These are phyloP conservation scores for Trichoderma aggressivum DNA, from an alignment of 2,329 filamentous ascomycete species.

Conservation along the genomic window DNA sequence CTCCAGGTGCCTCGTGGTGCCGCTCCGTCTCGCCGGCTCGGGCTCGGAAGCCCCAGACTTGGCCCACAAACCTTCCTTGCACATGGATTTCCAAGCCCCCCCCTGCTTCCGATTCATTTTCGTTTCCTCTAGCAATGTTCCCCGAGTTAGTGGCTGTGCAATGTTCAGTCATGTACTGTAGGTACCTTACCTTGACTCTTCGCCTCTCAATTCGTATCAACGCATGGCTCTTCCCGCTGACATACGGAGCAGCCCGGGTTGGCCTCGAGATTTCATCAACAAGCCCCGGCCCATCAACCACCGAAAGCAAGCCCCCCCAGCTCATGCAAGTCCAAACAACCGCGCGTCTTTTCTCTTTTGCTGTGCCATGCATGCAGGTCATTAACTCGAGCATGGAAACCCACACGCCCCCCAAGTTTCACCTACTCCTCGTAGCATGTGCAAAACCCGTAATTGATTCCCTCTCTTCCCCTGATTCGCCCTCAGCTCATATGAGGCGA, in stretches of 20 bases:
- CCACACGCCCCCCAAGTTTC: neutral
- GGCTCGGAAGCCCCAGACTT: conserved; percentile 9
- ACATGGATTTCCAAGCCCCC: neutral
- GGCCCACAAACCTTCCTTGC: neutral
- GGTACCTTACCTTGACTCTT: neutral
- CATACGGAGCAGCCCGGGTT: neutral
- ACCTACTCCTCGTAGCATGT: neutral
- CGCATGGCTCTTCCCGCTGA: neutral
- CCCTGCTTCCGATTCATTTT: conserved; percentile 27
- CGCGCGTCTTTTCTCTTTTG: neutral
- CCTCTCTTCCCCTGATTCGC: conserved; percentile 9
- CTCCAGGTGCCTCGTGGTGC: conserved; percentile 7
- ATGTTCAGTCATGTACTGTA: neutral
- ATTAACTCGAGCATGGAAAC: neutral
- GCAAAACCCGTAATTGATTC: neutral
- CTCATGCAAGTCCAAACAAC: neutral
- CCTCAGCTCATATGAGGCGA: neutral
- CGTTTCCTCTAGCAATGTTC: conserved; percentile 20
- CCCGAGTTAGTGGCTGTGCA: neutral
- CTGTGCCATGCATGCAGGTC: conserved; percentile 6
- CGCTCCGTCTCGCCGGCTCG: conserved; percentile 23
- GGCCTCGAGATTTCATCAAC: neutral
- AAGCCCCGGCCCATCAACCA: neutral
- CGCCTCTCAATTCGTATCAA: neutral
- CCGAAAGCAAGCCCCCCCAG: neutral